phyloP scores from a whole-genome alignment of 331 rosid genomes.

The Malus hybrid region DNA sequence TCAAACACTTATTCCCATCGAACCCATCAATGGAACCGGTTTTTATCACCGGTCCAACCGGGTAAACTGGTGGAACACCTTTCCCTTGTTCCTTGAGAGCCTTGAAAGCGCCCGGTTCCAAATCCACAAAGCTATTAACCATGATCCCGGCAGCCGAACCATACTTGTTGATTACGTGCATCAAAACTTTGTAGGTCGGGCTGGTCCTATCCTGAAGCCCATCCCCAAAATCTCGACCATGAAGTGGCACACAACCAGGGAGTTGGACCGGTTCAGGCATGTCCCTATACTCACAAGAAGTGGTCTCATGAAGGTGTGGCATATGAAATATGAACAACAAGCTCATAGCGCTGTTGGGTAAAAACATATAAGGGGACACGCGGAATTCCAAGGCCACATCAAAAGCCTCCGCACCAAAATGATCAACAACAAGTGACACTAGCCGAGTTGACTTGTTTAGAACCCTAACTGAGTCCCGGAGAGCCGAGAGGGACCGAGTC shows the following conservation, averaged over 20 bases:
- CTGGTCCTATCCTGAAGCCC: conserved; percentile 4
- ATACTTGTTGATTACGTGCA: neutral
- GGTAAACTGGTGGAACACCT: conserved; percentile 10
- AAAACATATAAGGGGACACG: conserved; percentile 20
- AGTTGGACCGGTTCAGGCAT: conserved; percentile 19
- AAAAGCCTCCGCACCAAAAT: conserved; percentile 15
- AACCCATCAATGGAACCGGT: neutral
- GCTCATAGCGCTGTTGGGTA: conserved; percentile 13
- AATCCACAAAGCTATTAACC: conserved; percentile 29
- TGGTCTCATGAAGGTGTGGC: conserved; percentile 20
- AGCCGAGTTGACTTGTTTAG: neutral
- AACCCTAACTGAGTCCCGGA: conserved; percentile 9
- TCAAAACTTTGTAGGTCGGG: neutral
- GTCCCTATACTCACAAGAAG: conserved; percentile 31
- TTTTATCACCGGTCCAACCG: conserved; percentile 15
- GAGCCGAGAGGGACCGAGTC: conserved; percentile 14
- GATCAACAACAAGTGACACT: conserved; percentile 26
- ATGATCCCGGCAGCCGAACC: conserved; percentile 23
- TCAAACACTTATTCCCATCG: neutral
- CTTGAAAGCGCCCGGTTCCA: conserved; percentile 17
- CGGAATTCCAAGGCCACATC: conserved; percentile 24
- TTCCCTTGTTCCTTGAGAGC: conserved; percentile 1
- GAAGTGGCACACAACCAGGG: conserved; percentile 38
- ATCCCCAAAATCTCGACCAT: conserved; percentile 18
- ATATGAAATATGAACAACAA: conserved; percentile 22